Evolutionary conservation across 1,284 basidiomycete species (phyloP).

Genomic region (Apiotrichum montevideense): DNA sequence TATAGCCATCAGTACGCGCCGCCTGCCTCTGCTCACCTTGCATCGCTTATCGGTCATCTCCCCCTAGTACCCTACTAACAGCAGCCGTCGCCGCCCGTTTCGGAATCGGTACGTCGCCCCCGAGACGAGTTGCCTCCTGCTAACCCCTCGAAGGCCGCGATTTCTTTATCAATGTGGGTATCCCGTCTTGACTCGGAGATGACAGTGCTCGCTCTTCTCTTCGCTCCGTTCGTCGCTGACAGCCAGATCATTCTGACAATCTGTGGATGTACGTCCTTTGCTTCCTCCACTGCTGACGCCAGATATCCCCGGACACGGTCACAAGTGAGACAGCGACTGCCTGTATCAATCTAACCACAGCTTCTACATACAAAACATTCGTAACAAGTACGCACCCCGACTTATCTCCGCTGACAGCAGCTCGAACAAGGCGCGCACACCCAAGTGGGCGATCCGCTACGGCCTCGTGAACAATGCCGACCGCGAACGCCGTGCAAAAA

Average conservation of each 20-base stretch:
- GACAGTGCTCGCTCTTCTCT: no score
- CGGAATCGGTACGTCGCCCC: slow-evolving; percentile 57
- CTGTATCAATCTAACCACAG: slow-evolving; percentile 53
- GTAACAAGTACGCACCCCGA: slow-evolving; percentile 60
- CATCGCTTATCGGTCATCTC: no score
- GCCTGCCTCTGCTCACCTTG: no score
- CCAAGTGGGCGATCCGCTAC: slow-evolving; percentile 79
- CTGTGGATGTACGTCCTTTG: slow-evolving; percentile 63
- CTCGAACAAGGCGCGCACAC: slow-evolving; percentile 80
- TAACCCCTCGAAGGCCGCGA: slow-evolving; percentile 49
- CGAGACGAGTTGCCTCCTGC: background rate
- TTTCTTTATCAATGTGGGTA: slow-evolving; percentile 77
- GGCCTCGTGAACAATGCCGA: slow-evolving; percentile 75
- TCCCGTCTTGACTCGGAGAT: no score
- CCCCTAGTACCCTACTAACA: background rate
- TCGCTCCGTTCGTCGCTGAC: background rate
- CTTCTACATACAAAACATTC: slow-evolving; percentile 90
- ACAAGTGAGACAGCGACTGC: slow-evolving; percentile 37
- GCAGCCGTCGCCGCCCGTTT: slow-evolving; percentile 89
- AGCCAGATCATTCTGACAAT: slow-evolving; percentile 61
- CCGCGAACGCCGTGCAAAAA: slow-evolving; percentile 66
- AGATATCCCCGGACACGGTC: slow-evolving; percentile 48
- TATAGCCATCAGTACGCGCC: no score
- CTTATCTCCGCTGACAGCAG: slow-evolving; percentile 12
- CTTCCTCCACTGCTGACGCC: background rate